Conservation (phyloP, 192 early-diverging fungal genomes). For the Podila clonocystis region DNA sequence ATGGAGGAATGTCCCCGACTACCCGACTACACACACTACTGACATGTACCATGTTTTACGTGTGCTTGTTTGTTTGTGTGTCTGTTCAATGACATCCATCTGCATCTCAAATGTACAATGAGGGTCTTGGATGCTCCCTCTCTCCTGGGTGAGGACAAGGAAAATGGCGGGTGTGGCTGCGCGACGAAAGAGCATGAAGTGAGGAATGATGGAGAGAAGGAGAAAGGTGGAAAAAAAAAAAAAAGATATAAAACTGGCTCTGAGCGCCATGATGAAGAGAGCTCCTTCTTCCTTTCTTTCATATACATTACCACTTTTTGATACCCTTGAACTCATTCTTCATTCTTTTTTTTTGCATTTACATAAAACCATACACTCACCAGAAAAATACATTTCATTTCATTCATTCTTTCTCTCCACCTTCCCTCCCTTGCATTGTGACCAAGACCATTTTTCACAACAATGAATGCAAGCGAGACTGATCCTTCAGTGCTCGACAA, state of each 20-base stretch:
- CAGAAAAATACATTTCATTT: background rate
- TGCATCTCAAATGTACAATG: too few relatives aligned
- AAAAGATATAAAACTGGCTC: too few relatives aligned
- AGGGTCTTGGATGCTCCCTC: too few relatives aligned
- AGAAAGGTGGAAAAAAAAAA: too few relatives aligned
- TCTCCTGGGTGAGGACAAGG: background rate
- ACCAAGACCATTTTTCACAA: background rate
- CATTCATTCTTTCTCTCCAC: background rate
- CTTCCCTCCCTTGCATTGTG: background rate
- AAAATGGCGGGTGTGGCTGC: background rate
- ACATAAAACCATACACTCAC: too few relatives aligned
- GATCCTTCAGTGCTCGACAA: too few relatives aligned
- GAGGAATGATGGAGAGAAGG: too few relatives aligned
- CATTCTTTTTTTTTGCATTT: background rate
- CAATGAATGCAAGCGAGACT: background rate
- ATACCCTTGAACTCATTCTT: background rate
- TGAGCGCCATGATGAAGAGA: too few relatives aligned
- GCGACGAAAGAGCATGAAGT: too few relatives aligned
- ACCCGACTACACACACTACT: background rate
- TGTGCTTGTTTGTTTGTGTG: background rate
- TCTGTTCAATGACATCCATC: background rate
- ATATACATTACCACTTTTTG: background rate
- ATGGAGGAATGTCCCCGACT: background rate
- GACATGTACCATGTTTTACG: background rate
- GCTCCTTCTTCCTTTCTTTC: background rate